Evolutionary conservation across 2,329 filamentous ascomycete species (phyloP), one percentile per base, ranked within the genome.

Genomic region (Colletotrichum tamarilloi): DNA sequence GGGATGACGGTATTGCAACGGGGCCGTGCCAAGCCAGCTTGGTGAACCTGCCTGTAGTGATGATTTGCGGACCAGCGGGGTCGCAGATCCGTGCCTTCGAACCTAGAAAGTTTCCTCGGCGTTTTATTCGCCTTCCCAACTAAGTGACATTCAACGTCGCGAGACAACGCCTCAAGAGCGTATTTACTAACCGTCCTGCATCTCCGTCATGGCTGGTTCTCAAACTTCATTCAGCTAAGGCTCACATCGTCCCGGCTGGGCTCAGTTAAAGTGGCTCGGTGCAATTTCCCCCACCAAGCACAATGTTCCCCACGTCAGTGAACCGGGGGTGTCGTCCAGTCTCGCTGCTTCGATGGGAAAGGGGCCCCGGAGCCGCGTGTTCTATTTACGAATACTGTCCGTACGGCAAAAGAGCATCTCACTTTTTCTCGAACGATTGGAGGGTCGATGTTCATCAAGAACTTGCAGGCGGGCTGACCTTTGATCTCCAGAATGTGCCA

Each of bases 271-370:
- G 60, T 70, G 67, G 71, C 60, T 71, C 60, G 49, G 71, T 55
- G 67, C 56, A 73, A 73, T 70, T 35, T 58, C 71, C 55, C 67
- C 60, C 67, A 62, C 70, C 49, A 66, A 46, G 62, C 67, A 65
- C 22, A 58, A 65, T 60, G 67, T 62, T 28, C 55, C 28, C 71
- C 67, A 73, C 67, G 71, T 65, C 16, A 60, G 35, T 56, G 67
- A 73, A 52, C 71, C 60, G 30, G 71, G 71, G 71, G 62, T 73
- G 38, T 26, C 6, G 7, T 35, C 19, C n/a, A 62, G 42, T 69
- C 35, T 64, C 19, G 67, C 53, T 26, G 53, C 58, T 69, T 70
- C 58, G 26, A 26, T 14, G 52, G 46, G 62, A 66, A 73, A 70
- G 68, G 71, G 71, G 71, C 11, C 57, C 30, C 67, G 35, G 67